These are phyloP conservation scores for Botryotinia convoluta DNA, from an alignment of 2,329 filamentous ascomycete genomes.

Conservation along the genomic window DNA sequence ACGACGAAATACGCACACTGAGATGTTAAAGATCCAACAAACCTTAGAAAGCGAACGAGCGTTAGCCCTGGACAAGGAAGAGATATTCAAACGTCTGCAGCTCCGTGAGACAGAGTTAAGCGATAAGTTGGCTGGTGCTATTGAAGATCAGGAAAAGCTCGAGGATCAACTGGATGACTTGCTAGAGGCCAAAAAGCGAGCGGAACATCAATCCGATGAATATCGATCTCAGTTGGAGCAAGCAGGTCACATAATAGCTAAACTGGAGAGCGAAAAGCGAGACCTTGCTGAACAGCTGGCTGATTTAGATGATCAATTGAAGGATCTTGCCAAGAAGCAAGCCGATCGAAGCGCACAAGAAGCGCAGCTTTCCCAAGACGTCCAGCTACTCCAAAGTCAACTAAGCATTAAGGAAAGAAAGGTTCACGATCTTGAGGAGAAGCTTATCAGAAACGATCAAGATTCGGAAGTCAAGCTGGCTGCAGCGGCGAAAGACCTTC, in stretches of 20 bases:
- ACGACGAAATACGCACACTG: conserved; percentile 77
- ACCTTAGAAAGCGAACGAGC: conserved; percentile 93
- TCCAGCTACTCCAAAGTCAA: conserved; percentile 90
- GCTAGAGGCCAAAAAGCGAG: conserved; percentile 82
- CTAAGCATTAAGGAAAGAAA: conserved; percentile 87
- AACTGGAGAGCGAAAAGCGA: conserved; percentile 82
- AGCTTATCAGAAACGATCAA: conserved; percentile 80
- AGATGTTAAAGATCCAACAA: conserved; percentile 87
- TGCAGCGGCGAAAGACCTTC: conserved; percentile 74
- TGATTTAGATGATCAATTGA: conserved; percentile 68
- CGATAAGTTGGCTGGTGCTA: conserved; percentile 86
- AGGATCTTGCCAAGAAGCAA: conserved; percentile 67
- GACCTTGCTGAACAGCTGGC: conserved; percentile 65
- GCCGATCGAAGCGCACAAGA: conserved; percentile 75
- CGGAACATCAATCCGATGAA: conserved; percentile 78
- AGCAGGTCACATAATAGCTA: conserved; percentile 80
- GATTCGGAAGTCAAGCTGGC: conserved; percentile 85
- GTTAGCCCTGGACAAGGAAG: conserved; percentile 95
- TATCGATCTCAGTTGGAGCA: conserved; percentile 84
- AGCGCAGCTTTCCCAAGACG: conserved; percentile 73
- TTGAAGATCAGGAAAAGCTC: conserved; percentile 90
- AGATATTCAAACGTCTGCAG: conserved; percentile 97
- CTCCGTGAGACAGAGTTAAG: conserved; percentile 85
- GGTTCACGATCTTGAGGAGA: conserved; percentile 78
- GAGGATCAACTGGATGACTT: conserved; percentile 92